These are phyloP conservation scores for Annona cherimola DNA, from an alignment of 164 flowering plant genomes.

Conservation along the genomic window DNA sequence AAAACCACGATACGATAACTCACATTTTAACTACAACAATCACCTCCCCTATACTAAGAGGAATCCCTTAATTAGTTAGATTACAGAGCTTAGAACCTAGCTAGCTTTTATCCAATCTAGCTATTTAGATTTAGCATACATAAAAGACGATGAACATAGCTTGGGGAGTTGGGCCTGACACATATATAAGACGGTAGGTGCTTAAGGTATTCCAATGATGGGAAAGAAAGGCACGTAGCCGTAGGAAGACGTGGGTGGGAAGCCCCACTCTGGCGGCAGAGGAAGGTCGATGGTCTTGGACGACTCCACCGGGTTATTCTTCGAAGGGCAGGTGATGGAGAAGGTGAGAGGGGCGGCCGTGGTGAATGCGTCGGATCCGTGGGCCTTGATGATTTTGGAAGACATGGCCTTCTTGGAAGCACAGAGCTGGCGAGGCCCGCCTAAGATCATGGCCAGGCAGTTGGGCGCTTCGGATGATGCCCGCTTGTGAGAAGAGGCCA, in stretches of 20 bases:
- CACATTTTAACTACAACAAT: no score
- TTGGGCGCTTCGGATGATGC: slow-evolving; percentile 14
- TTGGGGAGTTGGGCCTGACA: no score
- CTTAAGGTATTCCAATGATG: slow-evolving; percentile 67
- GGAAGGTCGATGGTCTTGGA: slow-evolving; percentile 64
- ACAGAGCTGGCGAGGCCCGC: slow-evolving; percentile 51
- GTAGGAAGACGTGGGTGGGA: slow-evolving; percentile 60
- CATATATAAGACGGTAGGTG: neutral
- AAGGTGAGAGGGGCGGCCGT: slow-evolving; percentile 41
- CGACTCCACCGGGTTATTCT: slow-evolving; percentile 17
- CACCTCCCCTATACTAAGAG: no score
- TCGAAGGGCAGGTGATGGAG: slow-evolving; percentile 33
- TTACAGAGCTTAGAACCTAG: no score
- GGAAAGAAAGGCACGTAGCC: slow-evolving; percentile 47
- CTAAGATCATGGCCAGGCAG: slow-evolving; percentile 56
- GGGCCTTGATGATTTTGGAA: slow-evolving; percentile 25
- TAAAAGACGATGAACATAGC: no score
- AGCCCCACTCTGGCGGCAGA: slow-evolving; percentile 69
- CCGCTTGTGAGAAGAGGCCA: slow-evolving; percentile 1
- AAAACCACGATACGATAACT: no score
- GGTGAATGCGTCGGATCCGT: slow-evolving; percentile 27
- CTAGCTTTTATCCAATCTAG: no score
- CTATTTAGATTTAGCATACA: no score
- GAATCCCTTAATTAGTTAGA: no score
- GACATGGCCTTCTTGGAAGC: slow-evolving; percentile 25